Conservation (phyloP, 441 rosid species). For the Hura crepitans region DNA sequence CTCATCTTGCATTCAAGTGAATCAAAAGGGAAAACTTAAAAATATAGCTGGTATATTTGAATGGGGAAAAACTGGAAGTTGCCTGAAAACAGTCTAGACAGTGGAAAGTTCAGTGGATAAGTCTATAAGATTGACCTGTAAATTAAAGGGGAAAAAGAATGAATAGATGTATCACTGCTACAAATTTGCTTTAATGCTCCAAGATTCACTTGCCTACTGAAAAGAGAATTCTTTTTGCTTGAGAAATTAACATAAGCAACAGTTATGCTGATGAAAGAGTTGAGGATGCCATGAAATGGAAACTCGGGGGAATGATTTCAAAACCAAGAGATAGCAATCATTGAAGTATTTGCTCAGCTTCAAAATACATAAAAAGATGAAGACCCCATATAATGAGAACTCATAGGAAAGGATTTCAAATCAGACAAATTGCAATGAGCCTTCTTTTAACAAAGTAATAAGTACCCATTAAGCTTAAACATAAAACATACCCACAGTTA, state of each 20-base stretch:
- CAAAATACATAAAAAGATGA: not conserved
- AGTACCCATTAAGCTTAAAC: not conserved
- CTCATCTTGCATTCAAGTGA: not conserved
- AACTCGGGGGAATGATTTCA: not conserved
- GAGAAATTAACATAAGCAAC: too few species aligned
- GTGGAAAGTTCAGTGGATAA: not conserved
- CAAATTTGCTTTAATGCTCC: not conserved
- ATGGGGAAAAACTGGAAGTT: not conserved
- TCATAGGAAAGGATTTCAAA: not conserved
- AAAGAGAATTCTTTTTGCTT: not conserved
- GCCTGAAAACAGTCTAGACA: not conserved
- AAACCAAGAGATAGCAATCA: not conserved
- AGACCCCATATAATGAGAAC: conserved; percentile 4
- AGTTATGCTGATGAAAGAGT: not conserved
- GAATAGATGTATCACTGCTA: not conserved
- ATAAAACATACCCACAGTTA: not conserved
- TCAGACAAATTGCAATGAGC: not conserved
- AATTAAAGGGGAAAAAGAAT: not conserved
- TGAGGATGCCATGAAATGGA: not conserved
- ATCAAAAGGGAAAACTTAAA: not conserved
- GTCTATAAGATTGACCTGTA: conserved; percentile 6
- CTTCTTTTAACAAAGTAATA: too few species aligned
- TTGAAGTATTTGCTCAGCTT: not conserved
- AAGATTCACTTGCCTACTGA: not conserved
- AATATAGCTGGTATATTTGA: not conserved